phyloP scores from a whole-genome alignment of 140 eudicot genomes.

The Stevia rebaudiana region DNA sequence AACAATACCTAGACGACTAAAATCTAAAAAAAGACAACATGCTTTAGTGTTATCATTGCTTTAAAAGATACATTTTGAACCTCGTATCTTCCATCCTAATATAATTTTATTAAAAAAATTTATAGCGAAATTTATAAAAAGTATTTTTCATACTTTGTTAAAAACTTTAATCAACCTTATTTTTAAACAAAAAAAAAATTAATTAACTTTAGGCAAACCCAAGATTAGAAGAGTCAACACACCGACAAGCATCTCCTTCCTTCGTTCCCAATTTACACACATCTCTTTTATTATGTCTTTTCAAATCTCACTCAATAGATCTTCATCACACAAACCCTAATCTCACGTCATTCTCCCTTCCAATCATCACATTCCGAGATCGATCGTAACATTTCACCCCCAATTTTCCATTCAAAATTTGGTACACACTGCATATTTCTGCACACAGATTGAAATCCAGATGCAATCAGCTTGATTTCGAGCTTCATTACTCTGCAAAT shows the following conservation, averaged over 20 bases:
- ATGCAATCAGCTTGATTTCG: slow-evolving; percentile 1
- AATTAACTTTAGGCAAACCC: background rate
- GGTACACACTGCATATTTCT: background rate
- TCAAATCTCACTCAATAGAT: slow-evolving; percentile 11
- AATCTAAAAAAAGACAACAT: too few species aligned
- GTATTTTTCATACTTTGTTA: too few species aligned
- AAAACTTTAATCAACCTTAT: too few species aligned
- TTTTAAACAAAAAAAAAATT: too few species aligned
- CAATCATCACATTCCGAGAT: slow-evolving; percentile 15
- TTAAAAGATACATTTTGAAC: too few species aligned
- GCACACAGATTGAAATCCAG: background rate
- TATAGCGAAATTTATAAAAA: too few species aligned
- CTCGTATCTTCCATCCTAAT: too few species aligned
- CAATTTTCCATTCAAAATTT: slow-evolving; percentile 1
- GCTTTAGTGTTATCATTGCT: too few species aligned
- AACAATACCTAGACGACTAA: too few species aligned
- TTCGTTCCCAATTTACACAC: slow-evolving; percentile 25
- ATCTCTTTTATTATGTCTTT: background rate
- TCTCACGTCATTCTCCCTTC: slow-evolving; percentile 21
- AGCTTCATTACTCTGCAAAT: background rate
- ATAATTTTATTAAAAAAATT: too few species aligned
- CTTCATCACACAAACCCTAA: slow-evolving; percentile 1
- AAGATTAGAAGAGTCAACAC: slow-evolving; percentile 16
- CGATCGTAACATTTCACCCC: background rate
- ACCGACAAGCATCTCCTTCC: slow-evolving; percentile 36